Conservation (phyloP, 139 green algal species). For the Coelastrella sp. region DNA sequence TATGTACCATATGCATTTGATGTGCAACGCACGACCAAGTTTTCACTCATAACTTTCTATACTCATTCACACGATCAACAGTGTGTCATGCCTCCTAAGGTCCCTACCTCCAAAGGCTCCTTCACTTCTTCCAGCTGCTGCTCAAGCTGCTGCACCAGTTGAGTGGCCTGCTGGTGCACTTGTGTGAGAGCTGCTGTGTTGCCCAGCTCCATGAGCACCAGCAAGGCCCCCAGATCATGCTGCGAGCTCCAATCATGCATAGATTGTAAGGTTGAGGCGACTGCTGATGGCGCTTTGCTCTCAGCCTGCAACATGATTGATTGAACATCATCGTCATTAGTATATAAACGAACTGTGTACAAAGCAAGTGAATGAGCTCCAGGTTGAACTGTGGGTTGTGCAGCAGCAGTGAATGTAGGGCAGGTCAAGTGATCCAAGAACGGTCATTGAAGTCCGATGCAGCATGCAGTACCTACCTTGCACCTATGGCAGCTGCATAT, state of each 20-base stretch:
- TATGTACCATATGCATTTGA: too few species aligned
- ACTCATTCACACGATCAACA: too few species aligned
- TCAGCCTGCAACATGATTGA: not conserved
- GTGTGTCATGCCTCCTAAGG: too few species aligned
- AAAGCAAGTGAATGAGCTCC: not conserved
- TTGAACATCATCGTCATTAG: too few species aligned
- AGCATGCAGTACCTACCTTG: slow-evolving; percentile 5
- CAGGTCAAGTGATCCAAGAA: not conserved
- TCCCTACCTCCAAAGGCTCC: slow-evolving; percentile 3
- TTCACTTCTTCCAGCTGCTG: slow-evolving; percentile 10
- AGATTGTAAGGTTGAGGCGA: not conserved
- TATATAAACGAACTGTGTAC: not conserved
- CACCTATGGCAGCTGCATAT: slow-evolving; percentile 56
- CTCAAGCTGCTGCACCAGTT: slow-evolving; percentile 25
- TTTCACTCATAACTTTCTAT: too few species aligned
- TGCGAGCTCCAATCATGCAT: slow-evolving; percentile 22
- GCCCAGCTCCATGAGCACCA: not conserved
- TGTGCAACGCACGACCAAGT: too few species aligned
- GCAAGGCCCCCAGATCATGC: not conserved
- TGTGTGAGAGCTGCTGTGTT: not conserved
- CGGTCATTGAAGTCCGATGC: not conserved
- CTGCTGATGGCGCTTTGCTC: not conserved
- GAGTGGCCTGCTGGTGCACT: not conserved
- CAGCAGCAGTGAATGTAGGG: not conserved
- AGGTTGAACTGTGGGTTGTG: not conserved